Evolutionary conservation across 805 yeast species (phyloP), one percentile per base, ranked within the genome.

Genomic region (Cyberlindnera misumaiensis): DNA sequence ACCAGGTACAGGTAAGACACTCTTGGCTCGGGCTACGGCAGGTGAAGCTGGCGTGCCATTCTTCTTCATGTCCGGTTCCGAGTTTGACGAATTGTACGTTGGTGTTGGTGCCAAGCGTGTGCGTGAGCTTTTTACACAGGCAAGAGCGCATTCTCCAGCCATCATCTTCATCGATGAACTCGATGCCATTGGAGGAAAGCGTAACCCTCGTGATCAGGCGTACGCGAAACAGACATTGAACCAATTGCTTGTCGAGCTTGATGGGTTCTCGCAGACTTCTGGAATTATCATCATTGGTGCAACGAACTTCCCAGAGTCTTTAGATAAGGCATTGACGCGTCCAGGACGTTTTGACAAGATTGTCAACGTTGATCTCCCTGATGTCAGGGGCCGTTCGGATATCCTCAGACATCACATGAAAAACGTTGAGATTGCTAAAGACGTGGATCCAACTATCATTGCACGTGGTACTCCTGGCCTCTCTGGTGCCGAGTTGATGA

Each of bases 11-110:
- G 98, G 98, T 75, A 90, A 93, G 61, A 93, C 98, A 1, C 69
- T 90, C 49, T 73, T 93, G 47, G 97, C 97, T 0, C 78, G 97
- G 53, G 97, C 98, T 22, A 94, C 96, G 24, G 98, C 98, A 7
- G 97, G 97, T 47, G 97, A 90, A 64, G 97, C 98, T 6, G 97
- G 96, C 40, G 97, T 93, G 17, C 98, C 97, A 31, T 93, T 93
- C 58, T 90, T 89, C 64, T 90, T 90, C 63, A 90, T 93, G 97
- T 85, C 96, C 5, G 98, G 98, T 34, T 86, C 96, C 1, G 98
- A 93, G 60, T 93, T 93, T 58, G 99, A 94, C 60, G 98, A 93
- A 64, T 75, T 94, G 50, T 93, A 90, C 55, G 98, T 93, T 15
- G 99, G 99, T 60, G 97, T 94, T 33, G 99, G 99, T 58, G 98